Evolutionary conservation across 1,139 yeast genomes (phyloP).

Genomic region (Magnusiomyces magnusii): DNA sequence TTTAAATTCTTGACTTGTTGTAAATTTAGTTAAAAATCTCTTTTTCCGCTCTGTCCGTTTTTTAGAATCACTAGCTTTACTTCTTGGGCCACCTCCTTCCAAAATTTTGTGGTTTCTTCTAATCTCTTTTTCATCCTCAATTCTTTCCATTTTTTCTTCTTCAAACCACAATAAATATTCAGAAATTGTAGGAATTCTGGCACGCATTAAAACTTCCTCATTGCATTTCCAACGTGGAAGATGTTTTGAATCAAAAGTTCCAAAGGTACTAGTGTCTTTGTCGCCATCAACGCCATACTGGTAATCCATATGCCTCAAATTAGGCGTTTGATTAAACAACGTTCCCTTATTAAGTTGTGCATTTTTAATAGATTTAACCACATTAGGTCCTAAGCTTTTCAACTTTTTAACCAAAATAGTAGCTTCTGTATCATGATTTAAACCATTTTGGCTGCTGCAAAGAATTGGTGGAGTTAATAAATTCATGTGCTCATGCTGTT

Average conservation of each 20-base stretch:
- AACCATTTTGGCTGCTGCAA: neutral
- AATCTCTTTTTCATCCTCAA: neutral
- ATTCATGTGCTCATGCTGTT: neutral
- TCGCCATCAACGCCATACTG: neutral
- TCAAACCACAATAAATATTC: neutral
- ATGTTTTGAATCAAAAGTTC: neutral
- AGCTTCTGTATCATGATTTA: neutral
- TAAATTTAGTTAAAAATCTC: neutral
- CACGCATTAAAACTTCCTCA: neutral
- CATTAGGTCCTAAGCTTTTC: neutral
- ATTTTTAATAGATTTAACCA: neutral
- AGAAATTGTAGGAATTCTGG: neutral
- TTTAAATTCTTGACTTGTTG: neutral
- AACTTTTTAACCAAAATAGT: neutral
- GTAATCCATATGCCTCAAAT: neutral
- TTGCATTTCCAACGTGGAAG: neutral
- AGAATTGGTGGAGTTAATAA: neutral
- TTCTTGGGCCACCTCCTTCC: neutral
- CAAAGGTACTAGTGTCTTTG: neutral
- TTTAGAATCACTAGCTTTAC: neutral
- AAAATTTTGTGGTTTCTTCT: neutral
- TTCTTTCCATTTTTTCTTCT: neutral
- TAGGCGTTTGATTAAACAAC: neutral
- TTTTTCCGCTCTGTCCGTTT: neutral
- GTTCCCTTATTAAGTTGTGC: neutral